A percentile compares a stretch with the other conserved stretches of the same genome.
Conservation (phyloP, 2,329 filamentous ascomycete genomes). For the Diaporthe ampelina region DNA sequence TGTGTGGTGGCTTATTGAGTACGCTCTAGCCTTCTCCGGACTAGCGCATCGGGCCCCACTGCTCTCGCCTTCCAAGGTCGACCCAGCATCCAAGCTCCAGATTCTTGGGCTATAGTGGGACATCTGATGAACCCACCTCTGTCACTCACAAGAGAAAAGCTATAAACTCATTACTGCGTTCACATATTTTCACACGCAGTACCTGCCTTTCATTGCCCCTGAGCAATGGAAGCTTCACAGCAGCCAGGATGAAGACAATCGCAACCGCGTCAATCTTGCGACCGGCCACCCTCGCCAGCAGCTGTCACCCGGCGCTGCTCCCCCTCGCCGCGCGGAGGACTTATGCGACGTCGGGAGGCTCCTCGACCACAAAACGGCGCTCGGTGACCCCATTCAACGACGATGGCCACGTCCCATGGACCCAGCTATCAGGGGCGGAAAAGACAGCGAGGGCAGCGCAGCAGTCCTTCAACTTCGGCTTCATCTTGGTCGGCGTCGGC, state of each 20-base stretch:
- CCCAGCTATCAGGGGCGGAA: slow-evolving; percentile 79
- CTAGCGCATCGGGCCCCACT: slow-evolving; percentile 12
- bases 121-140: slow-evolving; percentile 23
- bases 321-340: slow-evolving; percentile 58
- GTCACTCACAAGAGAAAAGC: background rate
- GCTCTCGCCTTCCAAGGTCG: slow-evolving; percentile 9
- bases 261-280: slow-evolving; percentile 39
- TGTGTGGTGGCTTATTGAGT: slow-evolving; percentile 13
- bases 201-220: background rate
- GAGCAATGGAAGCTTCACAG: slow-evolving; percentile 40
- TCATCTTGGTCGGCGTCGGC: slow-evolving; percentile 81
- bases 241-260: slow-evolving; percentile 42
- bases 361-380: slow-evolving; percentile 66
- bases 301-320: slow-evolving; percentile 49
- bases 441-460: slow-evolving; percentile 89
- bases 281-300: slow-evolving; percentile 41
- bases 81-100: slow-evolving; percentile 25
- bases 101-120: background rate
- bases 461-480: slow-evolving; percentile 88
- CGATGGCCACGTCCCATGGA: slow-evolving; percentile 86
- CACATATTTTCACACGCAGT: background rate
- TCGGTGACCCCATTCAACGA: slow-evolving; percentile 89
- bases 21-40: background rate
- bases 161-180: background rate
- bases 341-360: slow-evolving; percentile 64